phyloP scores from a whole-genome alignment of 441 rosid genomes.

The Pelargonium australe region DNA sequence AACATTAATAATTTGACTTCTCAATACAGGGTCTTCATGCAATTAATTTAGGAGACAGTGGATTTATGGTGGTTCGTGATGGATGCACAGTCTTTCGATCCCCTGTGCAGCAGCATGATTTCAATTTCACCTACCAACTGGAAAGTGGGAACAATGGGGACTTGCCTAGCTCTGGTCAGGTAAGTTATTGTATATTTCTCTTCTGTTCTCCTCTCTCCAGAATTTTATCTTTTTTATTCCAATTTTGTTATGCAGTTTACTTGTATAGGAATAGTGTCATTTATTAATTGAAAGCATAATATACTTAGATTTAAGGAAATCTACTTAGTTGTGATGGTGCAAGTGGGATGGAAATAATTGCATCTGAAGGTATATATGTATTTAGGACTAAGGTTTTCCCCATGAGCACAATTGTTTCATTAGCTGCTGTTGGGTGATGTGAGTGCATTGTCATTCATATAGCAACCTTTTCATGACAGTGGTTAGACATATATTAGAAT shows the following conservation, averaged over 20 bases:
- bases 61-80: constrained; percentile 83
- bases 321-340: background rate
- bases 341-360: background rate
- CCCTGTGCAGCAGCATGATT: constrained; percentile 83
- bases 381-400: background rate
- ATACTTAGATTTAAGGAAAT: background rate
- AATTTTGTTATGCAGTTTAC: too few relatives aligned
- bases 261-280: background rate
- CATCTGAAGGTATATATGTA: background rate
- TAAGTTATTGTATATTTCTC: constrained; percentile 18
- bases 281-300: background rate
- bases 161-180: constrained; percentile 67
- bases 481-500: too few relatives aligned
- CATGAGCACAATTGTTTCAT: background rate
- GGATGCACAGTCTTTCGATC: constrained; percentile 75
- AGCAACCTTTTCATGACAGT: too few relatives aligned
- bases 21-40: constrained; percentile 53
- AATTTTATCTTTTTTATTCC: too few relatives aligned
- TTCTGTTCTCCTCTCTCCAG: too few relatives aligned
- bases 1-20: background rate
- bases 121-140: constrained; percentile 77
- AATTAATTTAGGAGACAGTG: constrained; percentile 81
- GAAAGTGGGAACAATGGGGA: constrained; percentile 68
- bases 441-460: background rate
- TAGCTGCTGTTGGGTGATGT: background rate